Evolutionary conservation across 208 protist species (phyloP).

Genomic region (Borovskyia barvae): DNA sequence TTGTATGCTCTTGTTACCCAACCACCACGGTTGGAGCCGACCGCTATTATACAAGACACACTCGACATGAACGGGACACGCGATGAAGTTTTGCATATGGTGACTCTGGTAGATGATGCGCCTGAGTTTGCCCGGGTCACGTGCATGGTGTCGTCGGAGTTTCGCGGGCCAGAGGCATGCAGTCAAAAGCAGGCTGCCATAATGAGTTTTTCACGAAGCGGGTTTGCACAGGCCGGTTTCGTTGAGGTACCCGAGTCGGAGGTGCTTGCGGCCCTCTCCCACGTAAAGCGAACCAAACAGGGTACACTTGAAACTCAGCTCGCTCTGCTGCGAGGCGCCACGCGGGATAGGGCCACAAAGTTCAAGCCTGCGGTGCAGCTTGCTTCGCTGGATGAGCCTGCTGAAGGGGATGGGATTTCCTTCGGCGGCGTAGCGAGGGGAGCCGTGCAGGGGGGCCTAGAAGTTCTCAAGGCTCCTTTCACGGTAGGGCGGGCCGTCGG

Average conservation of each 20-base stretch:
- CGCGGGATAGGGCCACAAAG: constrained; percentile 1
- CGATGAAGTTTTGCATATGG: constrained; percentile 72
- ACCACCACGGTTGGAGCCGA: constrained; percentile 12
- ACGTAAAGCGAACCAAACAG: constrained; percentile 9
- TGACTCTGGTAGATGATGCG: constrained; percentile 35
- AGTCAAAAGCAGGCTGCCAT: constrained; percentile 49
- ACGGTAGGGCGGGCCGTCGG: constrained; percentile 56
- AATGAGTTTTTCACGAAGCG: constrained; percentile 52
- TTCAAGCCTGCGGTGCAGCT: constrained; percentile 76
- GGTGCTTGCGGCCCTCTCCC: constrained; percentile 16
- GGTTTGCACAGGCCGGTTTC: constrained; percentile 47
- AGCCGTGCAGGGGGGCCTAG: constrained; percentile 62
- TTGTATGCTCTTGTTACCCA: constrained; percentile 57
- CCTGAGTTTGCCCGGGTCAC: constrained; percentile 57
- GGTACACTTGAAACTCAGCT: background rate
- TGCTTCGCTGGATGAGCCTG: constrained; percentile 55
- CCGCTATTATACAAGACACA: constrained; percentile 55
- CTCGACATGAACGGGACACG: constrained; percentile 32
- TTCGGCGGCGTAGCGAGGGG: constrained; percentile 57
- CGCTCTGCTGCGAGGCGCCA: constrained; percentile 5
- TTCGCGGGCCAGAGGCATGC: constrained; percentile 19
- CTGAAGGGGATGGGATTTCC: constrained; percentile 18
- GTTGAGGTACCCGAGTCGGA: constrained; percentile 47
- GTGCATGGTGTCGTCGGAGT: constrained; percentile 31
- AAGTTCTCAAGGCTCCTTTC: constrained; percentile 70